A percentile compares a stretch with the other conserved stretches of the same genome.
Evolutionary conservation across 805 yeast species (phyloP).

Genomic region (Kodamaea laetipori): DNA sequence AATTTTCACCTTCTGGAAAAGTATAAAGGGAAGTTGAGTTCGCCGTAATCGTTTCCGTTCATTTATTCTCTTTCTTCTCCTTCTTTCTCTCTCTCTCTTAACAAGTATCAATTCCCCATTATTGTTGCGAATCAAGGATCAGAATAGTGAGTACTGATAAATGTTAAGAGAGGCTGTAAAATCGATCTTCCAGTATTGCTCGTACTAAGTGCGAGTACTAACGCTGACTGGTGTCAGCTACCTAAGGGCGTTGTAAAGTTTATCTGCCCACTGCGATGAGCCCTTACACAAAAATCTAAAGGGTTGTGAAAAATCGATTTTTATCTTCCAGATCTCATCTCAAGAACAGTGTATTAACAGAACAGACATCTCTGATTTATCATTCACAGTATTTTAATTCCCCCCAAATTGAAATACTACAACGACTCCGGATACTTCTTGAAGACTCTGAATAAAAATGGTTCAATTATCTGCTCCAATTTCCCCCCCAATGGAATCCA

Average conservation of each 20-base stretch:
- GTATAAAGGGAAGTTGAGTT: constrained; percentile 14
- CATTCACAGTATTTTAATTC: constrained; percentile 11
- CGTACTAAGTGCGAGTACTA: background rate
- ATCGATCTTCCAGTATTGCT: background rate
- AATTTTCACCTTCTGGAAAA: background rate
- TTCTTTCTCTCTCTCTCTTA: constrained; percentile 44
- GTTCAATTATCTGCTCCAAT: constrained; percentile 70
- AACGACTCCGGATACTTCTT: constrained; percentile 7
- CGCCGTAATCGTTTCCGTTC: constrained; percentile 12
- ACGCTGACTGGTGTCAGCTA: background rate
- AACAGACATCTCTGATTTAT: constrained; percentile 6
- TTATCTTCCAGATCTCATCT: no score
- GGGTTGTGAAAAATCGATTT: no score
- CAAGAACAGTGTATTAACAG: no score
- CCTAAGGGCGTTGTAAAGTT: no score
- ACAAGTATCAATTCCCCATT: constrained; percentile 32
- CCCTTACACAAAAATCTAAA: no score
- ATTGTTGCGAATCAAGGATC: constrained; percentile 19
- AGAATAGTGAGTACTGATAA: constrained; percentile 13
- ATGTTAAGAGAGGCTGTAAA: constrained; percentile 11
- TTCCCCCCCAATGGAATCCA: constrained; percentile 84
- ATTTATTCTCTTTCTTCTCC: constrained; percentile 18
- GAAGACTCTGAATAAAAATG: constrained; percentile 12
- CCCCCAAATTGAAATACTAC: constrained; percentile 13
- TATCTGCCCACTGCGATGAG: no score